Evolutionary conservation across 371 early-diverging fungal species (phyloP).

Genomic region (Gilbertella persicaria): DNA sequence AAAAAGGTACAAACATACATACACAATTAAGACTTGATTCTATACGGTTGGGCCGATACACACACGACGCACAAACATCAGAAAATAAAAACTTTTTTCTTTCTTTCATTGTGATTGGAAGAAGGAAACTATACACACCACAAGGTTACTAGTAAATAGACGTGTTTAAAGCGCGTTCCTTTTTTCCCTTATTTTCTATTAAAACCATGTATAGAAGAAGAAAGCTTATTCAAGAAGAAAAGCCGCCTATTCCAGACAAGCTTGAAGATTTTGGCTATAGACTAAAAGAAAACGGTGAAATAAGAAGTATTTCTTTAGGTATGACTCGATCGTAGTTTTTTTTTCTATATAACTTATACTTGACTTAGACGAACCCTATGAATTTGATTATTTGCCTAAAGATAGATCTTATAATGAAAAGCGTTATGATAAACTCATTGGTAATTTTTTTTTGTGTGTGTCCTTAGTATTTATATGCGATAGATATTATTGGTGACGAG

Average conservation of each 20-base stretch:
- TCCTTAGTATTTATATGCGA: not conserved
- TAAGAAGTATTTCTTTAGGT: conserved; percentile 35
- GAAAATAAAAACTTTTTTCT: no score
- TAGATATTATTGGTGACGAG: conserved; percentile 41
- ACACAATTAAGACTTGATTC: no score
- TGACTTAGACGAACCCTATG: conserved; percentile 30
- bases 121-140: no score
- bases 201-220: conserved; percentile 31
- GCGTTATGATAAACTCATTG: conserved; percentile 41
- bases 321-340: conserved; percentile 2
- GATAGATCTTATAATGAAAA: conserved; percentile 44
- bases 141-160: no score
- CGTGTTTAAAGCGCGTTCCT: no score
- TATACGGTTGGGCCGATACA: no score
- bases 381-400: conserved; percentile 37
- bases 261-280: conserved; percentile 45
- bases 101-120: no score
- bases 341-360: not conserved
- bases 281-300: conserved; percentile 37
- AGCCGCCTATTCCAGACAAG: conserved; percentile 34
- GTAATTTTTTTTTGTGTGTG: conserved; percentile 15
- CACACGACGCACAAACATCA: no score
- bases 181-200: not conserved
- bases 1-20: conserved; percentile 2
- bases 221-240: conserved; percentile 18